Evolutionary conservation across 148 eudicot genomes (phyloP), one percentile per base, ranked within the genome.

Genomic region (Chenopodium formosanum): DNA sequence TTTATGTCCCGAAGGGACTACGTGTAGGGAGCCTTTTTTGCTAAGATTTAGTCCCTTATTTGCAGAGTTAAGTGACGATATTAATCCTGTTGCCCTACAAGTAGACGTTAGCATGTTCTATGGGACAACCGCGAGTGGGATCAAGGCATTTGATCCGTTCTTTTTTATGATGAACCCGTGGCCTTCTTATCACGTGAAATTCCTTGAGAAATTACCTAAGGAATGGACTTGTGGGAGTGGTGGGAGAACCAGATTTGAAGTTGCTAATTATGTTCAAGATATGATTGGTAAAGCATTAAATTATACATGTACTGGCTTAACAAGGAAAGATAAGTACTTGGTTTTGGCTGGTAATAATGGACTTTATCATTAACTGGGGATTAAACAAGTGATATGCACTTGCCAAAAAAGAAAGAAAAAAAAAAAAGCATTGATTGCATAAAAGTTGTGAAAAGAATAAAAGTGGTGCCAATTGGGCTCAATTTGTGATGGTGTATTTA

Each of bases 261-360:
- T 86, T 34, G 88, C 88, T 12, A 86, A 86, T 76, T 72, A 75
- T 78, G 86, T 84, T 52, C 88, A 86, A 58, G 82, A 67, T 4
- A 78, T 80, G 71, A 80, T 86, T 63, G 86, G 78, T 27, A 78
- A 56, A 74, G 78, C 86, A 25, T 76, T 86, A 37, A 84, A 86
- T 46, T 86, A 81, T 75, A 67, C 78, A 23, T 86, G 86, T n/a
- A 86, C 86, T 16, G 11, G 70, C 13, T 74, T 83, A 56, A 83
- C 88, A 1, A 86, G 88, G 69, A 86, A 81, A 63, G 84, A 86
- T 20, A 86, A 86, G 86, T 86, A 86, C 71, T 53, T 79, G 60
- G 81, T 84, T 48, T 75, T 86, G 58, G 88, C 84, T 7, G 86
- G 86, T 1, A 83, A 83, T 52, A 80, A 64, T 62, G 88, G 88